Evolutionary conservation across 208 protist species (phyloP), one percentile per base, ranked within the genome.

Genomic region (Wallacemonas rigidus): DNA sequence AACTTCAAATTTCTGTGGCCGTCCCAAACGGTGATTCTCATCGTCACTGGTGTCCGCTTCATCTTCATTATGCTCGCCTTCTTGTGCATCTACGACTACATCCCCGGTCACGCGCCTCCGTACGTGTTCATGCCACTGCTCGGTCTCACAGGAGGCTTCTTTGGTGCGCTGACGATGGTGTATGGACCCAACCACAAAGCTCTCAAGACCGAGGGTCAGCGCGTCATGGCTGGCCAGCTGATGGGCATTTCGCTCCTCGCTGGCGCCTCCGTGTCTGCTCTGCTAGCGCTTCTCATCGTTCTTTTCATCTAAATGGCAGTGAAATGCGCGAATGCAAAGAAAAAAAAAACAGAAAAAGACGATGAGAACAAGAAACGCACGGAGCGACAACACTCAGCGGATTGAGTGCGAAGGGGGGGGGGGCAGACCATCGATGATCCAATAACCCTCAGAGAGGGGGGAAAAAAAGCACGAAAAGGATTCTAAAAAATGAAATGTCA

Each of bases 141-240:
- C 63, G 85, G 88, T 12, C 71, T 96, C 45, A 94, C 88, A 1
- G 94, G 94, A 61, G 90, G 90, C 54, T 94, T 92, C 73, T 84
- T 89, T 44, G 86, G 85, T 39, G 80, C 83, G 0, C 71, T 82
- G n/a, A 51, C 79, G 48, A 96, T 97, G 93, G 91, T 95, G 55
- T 82, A 85, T 26, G 93, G 88, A 9, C 88, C 91, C n/a, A 78
- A 74, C 54, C 80, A 76, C 8, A 17, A 76, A 11, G 74, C 67
- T 6, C 78, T 94, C 38, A 74, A 71, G 58, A 88, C 85, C n/a
- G 82, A 85, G 9, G 87, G 87, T 8, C 78, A 95, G 85, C 84
- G 80, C 26, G 85, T 88, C 26, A 90, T 95, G 90, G 87, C 90
- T 1, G 90, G 90, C 3, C 85, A 92, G 74, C 74, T 91, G 41